phyloP scores from a whole-genome alignment of 1,284 basidiomycete genomes.

The Boletellus deceptivus region DNA sequence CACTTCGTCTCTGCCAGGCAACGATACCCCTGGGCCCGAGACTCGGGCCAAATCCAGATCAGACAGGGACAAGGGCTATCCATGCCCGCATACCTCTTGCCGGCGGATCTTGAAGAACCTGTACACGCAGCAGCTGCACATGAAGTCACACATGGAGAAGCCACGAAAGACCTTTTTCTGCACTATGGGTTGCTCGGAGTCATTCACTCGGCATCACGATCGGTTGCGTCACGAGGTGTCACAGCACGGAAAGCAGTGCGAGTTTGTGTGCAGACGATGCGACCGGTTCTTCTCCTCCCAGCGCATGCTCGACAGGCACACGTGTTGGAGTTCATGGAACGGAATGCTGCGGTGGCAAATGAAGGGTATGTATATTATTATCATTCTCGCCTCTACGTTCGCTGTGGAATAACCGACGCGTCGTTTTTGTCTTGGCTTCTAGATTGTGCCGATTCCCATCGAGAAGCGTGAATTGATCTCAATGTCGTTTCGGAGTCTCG shows the following conservation, averaged over 20 bases:
- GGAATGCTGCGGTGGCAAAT: constrained; percentile 4
- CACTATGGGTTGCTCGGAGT: constrained; percentile 5
- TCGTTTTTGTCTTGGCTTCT: too few relatives aligned
- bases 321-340: constrained; percentile 1
- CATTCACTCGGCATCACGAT: constrained; percentile 6
- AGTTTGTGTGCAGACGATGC: constrained; percentile 2
- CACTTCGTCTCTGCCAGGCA: background rate
- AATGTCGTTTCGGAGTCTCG: too few relatives aligned
- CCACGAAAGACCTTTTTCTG: constrained; percentile 1
- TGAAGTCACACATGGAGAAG: constrained; percentile 2
- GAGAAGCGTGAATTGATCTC: too few relatives aligned
- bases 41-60: too few relatives aligned
- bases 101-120: background rate
- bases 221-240: constrained; percentile 5
- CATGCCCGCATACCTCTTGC: background rate
- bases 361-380: constrained; percentile 1
- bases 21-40: too few relatives aligned
- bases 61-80: background rate
- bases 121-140: constrained; percentile 2
- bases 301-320: constrained; percentile 6
- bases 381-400: background rate
- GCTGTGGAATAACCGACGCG: too few relatives aligned
- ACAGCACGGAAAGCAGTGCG: constrained; percentile 6
- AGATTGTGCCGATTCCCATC: too few relatives aligned
- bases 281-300: constrained; percentile 4